Conservation (phyloP, 1,139 yeast species). For the Candida glucosophila region DNA sequence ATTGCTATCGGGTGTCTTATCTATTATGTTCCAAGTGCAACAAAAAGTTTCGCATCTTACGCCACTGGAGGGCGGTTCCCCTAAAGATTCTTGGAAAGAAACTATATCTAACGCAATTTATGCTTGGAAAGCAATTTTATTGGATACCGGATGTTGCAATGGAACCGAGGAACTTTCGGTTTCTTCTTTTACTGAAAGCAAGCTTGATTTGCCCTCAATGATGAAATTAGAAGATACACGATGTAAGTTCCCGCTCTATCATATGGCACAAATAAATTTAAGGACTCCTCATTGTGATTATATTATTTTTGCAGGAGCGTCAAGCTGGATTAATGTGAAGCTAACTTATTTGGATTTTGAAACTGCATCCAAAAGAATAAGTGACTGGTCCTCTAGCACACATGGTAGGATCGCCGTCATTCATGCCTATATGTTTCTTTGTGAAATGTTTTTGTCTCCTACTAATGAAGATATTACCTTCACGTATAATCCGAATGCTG, state of each 20-base stretch:
- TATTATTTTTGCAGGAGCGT: conserved; percentile 74
- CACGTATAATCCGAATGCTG: conserved; percentile 5
- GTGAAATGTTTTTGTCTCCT: conserved; percentile 53
- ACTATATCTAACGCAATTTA: conserved; percentile 54
- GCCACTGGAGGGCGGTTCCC: conserved; percentile 14
- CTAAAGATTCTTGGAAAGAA: conserved; percentile 45
- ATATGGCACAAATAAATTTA: conserved; percentile 65
- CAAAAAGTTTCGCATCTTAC: conserved; percentile 52
- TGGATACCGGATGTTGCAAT: conserved; percentile 1
- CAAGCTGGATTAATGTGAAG: conserved; percentile 70
- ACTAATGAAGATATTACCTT: conserved; percentile 11
- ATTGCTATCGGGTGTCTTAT: conserved; percentile 59
- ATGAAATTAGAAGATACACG: conserved; percentile 9
- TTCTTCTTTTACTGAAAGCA: too few species aligned
- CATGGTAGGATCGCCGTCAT: conserved; percentile 30
- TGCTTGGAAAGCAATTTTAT: conserved; percentile 29
- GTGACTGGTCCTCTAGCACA: conserved; percentile 26
- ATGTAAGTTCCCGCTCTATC: conserved; percentile 46
- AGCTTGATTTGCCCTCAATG: too few species aligned
- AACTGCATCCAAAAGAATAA: conserved; percentile 26
- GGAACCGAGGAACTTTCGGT: too few species aligned
- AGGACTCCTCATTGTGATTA: conserved; percentile 70
- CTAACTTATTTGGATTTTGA: conserved; percentile 49
- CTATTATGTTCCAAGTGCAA: conserved; percentile 67
- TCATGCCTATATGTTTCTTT: conserved; percentile 53